Evolutionary conservation across 176 grass and related monocot species (phyloP).

Genomic region (Aegilops sharonensis): DNA sequence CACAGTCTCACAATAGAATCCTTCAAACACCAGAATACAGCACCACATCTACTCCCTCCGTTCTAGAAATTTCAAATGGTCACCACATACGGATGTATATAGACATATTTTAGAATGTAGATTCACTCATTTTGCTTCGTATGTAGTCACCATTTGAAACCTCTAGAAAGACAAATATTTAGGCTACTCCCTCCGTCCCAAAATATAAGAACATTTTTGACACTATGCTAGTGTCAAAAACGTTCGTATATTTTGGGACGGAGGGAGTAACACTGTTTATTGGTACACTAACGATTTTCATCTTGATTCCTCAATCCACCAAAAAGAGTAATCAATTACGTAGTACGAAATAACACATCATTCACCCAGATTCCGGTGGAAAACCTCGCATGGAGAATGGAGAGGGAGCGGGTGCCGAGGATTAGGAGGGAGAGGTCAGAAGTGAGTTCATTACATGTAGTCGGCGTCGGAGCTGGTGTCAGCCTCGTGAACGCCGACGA

Average conservation of each 20-base stretch:
- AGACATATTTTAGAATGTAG: too few relatives aligned
- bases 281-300: neutral
- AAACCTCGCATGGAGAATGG: neutral
- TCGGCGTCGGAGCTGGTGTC: constrained; percentile 74
- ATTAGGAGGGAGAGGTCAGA: neutral
- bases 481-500: constrained; percentile 80
- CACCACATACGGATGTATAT: too few relatives aligned
- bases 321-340: neutral
- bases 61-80: too few relatives aligned
- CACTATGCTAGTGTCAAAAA: too few relatives aligned
- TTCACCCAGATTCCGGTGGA: neutral
- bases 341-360: neutral
- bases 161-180: too few relatives aligned
- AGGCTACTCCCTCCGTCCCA: too few relatives aligned
- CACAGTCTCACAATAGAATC: neutral
- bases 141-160: too few relatives aligned
- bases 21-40: neutral
- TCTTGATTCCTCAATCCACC: neutral
- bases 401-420: neutral
- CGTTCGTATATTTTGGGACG: too few relatives aligned
- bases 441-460: constrained; percentile 54
- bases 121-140: too few relatives aligned
- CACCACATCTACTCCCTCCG: neutral
- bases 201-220: too few relatives aligned
- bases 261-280: neutral